Evolutionary conservation across 805 yeast genomes (phyloP), one percentile per base, ranked within the genome.

Genomic region (Yarrowia sp.): DNA sequence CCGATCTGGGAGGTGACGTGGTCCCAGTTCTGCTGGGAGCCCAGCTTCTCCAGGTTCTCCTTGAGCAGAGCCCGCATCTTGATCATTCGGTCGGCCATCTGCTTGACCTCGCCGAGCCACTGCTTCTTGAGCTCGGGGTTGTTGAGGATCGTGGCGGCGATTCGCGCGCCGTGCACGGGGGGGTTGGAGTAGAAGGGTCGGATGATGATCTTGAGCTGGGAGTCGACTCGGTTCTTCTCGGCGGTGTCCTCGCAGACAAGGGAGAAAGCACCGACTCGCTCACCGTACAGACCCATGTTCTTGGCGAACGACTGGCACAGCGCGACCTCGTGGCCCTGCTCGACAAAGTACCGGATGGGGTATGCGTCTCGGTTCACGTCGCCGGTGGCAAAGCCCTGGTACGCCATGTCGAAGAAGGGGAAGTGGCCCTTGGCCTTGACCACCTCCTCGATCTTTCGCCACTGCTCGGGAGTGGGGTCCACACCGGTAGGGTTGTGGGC

Each of bases 401-500:
- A 93, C 21, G 98, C 98, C 65, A 91, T 84, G 76, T 93, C 99
- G 71, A 94, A 92, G 65, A 93, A 76, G 6, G 90, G 90, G 69
- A 93, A 81, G 75, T 90, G 96, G 61, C 81, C 76, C 63, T 82
- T 79, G 63, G 75, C 71, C 67, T 83, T 81, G 65, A 90, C 76
- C 24, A 84, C 86, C 44, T 80, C 79, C 47, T 89, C 79, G 60
- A 94, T 86, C 69, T 78, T 68, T 47, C 73, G 73, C 99, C 99
- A 93, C 76, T 93, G 88, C 58, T 81, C 87, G 63, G 79, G 77
- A 2, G 88, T 84, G 63, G 98, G 98, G 74, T 93, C 99, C 68
- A 93, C 84, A 41, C 98, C 99, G 21, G 98, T 93, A 64, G 99
- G 98, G 74, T 93, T 93, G 76, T 93, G 99, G 32, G 98, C 98